Evolutionary conservation across 2,329 filamentous ascomycete species (phyloP), one percentile per base, ranked within the genome.

Genomic region (Zopfia rhizophila): DNA sequence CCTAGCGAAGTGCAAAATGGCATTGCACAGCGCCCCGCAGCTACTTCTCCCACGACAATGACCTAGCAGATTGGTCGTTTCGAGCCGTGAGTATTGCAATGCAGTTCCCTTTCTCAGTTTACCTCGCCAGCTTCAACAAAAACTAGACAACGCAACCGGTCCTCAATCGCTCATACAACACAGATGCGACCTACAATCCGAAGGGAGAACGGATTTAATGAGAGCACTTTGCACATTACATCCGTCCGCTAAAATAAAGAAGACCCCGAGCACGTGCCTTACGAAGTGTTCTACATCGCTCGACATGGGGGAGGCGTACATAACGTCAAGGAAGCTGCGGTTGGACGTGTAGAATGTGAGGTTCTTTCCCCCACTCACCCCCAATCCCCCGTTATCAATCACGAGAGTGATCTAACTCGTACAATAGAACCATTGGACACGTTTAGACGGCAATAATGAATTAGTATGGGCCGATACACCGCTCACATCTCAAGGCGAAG

Each of bases 261-360:
- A 2, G 65, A 65, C 4, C 56, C 58, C 12, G 63, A 66, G 5
- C 73, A 73, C 33, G 75, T 77, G 6, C 68, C 74, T 12, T 88
- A 86, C 72, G 88, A 88, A 67, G 73, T 89, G 6, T 61, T 89
- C 23, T 84, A 83, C 65, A 74, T 87, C 65, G 84, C 81, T 24
- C 81, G 86, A 24, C 86, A 89, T 60, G 86, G 86, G n/a, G 78
- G 88, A 69, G 85, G 86, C 2, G 67, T 73, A 25, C 79, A 84
- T 64, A 84, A 85, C 56, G 80, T 82, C 7, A 84, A 84, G 25
- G 82, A 87, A 69, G 74, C 73, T 24, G 84, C 76, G 60, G 86
- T 86, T 54, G 84, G 84, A 22, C 87, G 83, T 1, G 77, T 81
- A 5, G 81, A 80, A n/a, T 88, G 85, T 85, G 83, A 88, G 60